Percentiles rank a stretch among this genome's conserved stretches.
Conservation (phyloP, 2,329 filamentous ascomycete species). For the Trichoderma simmonsii region DNA sequence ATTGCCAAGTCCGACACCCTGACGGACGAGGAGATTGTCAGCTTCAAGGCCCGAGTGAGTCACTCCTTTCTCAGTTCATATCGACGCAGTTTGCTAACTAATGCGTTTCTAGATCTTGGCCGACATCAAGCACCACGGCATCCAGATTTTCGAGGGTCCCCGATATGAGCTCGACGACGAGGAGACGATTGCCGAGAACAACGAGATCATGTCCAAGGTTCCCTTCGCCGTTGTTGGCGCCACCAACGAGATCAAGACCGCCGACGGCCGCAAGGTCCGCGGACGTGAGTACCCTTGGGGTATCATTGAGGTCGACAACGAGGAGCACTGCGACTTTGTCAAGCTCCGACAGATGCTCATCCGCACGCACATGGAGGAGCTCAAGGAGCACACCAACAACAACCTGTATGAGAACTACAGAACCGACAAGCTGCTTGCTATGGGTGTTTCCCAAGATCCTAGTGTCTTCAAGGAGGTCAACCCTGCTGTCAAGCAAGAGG, state of each 20-base stretch:
- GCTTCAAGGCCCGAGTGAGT: slow-evolving; percentile 95
- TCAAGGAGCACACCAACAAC: slow-evolving; percentile 99
- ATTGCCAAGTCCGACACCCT: slow-evolving; percentile 98
- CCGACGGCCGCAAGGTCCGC: slow-evolving; percentile 92
- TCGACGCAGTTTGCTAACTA: background rate
- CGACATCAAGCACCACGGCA: slow-evolving; percentile 94
- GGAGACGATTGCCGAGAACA: slow-evolving; percentile 99
- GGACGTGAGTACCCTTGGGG: slow-evolving; percentile 98
- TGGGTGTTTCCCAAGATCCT: slow-evolving; percentile 98
- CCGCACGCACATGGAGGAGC: slow-evolving; percentile 99
- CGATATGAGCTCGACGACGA: slow-evolving; percentile 98
- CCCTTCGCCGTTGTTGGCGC: slow-evolving; percentile 97
- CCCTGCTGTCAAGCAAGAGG: slow-evolving; percentile 99
- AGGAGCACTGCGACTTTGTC: slow-evolving; percentile 99
- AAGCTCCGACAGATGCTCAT: slow-evolving; percentile 99
- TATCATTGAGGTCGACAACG: slow-evolving; percentile 98
- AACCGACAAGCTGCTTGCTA: slow-evolving; percentile 96
- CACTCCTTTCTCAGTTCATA: background rate
- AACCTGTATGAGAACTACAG: slow-evolving; percentile 98
- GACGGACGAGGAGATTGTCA: slow-evolving; percentile 90
- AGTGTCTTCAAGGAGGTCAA: slow-evolving; percentile 99
- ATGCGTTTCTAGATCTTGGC: slow-evolving; percentile 71
- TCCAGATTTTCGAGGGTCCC: slow-evolving; percentile 98
- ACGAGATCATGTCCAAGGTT: slow-evolving; percentile 99
- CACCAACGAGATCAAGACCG: slow-evolving; percentile 86